Percentiles rank a stretch among this genome's conserved stretches.
Evolutionary conservation across 441 rosid species (phyloP).

Genomic region (Syzygium syzygioides): DNA sequence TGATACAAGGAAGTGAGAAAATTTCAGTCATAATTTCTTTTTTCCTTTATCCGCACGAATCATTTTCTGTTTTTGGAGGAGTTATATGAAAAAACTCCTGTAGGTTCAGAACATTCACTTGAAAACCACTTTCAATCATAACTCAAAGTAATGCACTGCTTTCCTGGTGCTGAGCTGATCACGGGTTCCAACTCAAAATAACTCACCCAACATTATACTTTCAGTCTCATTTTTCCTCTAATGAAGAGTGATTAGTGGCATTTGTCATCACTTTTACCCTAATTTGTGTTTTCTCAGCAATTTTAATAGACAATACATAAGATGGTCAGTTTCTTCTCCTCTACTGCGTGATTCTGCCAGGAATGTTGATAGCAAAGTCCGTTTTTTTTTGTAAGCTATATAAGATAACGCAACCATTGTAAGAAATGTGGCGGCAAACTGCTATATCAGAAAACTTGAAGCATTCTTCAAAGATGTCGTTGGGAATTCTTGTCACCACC

Average conservation of each 20-base stretch:
- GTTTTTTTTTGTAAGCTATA: background rate
- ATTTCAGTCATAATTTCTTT: background rate
- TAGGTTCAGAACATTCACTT: background rate
- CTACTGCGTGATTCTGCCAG: background rate
- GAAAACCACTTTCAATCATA: background rate
- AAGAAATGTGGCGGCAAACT: background rate
- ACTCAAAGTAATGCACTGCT: background rate
- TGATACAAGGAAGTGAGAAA: background rate
- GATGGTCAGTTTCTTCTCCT: background rate
- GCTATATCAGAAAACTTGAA: background rate
- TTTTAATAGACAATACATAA: background rate
- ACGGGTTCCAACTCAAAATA: background rate
- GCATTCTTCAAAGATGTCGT: background rate
- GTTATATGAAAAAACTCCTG: background rate
- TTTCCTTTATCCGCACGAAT: background rate
- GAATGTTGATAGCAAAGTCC: background rate
- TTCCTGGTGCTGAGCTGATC: background rate
- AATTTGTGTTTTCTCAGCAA: background rate
- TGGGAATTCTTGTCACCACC: background rate
- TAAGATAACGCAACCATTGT: background rate
- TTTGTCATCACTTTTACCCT: background rate
- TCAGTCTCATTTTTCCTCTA: background rate
- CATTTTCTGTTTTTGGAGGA: background rate
- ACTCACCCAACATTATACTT: background rate
- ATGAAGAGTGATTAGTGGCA: background rate